These are phyloP conservation scores for Caryopteris hybrid DNA, from an alignment of 305 asterid species.

Conservation along the genomic window DNA sequence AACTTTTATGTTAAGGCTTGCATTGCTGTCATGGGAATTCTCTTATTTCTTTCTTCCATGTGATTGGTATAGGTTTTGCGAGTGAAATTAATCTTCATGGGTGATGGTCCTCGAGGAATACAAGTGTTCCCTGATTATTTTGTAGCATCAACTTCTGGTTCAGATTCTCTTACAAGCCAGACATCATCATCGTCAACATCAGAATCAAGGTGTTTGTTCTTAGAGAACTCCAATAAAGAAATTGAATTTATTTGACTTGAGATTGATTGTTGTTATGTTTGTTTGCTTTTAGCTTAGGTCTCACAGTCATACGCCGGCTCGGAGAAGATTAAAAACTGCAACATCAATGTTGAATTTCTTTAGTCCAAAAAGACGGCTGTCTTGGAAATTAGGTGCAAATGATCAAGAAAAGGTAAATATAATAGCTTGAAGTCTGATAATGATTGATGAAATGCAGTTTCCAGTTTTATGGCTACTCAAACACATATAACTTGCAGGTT, in stretches of 20 bases:
- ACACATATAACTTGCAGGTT: constrained; percentile 40
- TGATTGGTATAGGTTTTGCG: constrained; percentile 15
- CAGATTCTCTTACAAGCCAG: constrained; percentile 30
- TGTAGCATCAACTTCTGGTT: constrained; percentile 44
- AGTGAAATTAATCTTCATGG: constrained; percentile 45
- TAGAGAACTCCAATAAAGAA: not conserved
- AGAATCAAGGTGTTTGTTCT: constrained; percentile 37
- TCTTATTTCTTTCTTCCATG: not conserved
- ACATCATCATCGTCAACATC: constrained; percentile 31
- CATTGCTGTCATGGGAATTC: not conserved
- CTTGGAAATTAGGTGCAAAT: constrained; percentile 63
- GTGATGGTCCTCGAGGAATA: constrained; percentile 73
- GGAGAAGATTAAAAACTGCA: constrained; percentile 42
- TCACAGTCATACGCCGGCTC: constrained; percentile 34
- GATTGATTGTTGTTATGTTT: constrained; percentile 21
- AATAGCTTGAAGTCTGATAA: not conserved
- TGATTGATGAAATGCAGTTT: constrained; percentile 9
- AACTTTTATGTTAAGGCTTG: not conserved
- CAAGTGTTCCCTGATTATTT: constrained; percentile 54
- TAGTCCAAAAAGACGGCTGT: constrained; percentile 47
- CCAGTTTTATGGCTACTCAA: constrained; percentile 8
- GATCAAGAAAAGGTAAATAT: constrained; percentile 71
- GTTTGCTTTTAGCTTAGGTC: constrained; percentile 49
- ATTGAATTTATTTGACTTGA: constrained; percentile 8
- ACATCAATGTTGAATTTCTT: constrained; percentile 72